Conservation (phyloP, 2,329 filamentous ascomycete species). For the Aspergillus sp. region DNA sequence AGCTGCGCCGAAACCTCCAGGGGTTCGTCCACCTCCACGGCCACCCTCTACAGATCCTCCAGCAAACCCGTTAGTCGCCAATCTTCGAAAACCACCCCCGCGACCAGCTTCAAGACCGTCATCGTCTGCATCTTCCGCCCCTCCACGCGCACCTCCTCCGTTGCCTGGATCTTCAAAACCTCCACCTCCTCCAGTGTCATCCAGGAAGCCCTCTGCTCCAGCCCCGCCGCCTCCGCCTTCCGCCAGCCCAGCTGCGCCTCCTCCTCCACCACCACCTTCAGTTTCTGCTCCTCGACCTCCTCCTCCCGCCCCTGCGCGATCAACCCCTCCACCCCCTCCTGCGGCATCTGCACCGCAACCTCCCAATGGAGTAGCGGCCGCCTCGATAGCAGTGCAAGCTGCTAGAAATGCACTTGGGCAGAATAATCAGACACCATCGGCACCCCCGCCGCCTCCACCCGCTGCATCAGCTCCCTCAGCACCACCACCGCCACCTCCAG, state of each 20-base stretch:
- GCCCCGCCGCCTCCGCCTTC: slow-evolving; percentile 42
- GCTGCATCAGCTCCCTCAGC: slow-evolving; percentile 33
- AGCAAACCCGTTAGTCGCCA: slow-evolving; percentile 49
- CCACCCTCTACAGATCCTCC: slow-evolving; percentile 47
- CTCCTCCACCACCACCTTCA: slow-evolving; percentile 36
- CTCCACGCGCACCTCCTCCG: slow-evolving; percentile 45
- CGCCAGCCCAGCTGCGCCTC: slow-evolving; percentile 39
- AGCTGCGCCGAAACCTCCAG: slow-evolving; percentile 51
- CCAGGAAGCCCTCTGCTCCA: slow-evolving; percentile 53
- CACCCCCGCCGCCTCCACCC: slow-evolving; percentile 37
- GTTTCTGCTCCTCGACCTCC: slow-evolving; percentile 40
- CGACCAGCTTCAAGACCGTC: slow-evolving; percentile 51
- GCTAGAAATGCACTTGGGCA: slow-evolving; percentile 54
- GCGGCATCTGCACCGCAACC: slow-evolving; percentile 24
- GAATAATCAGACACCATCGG: slow-evolving; percentile 38
- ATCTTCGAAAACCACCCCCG: slow-evolving; percentile 55
- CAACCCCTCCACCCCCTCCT: slow-evolving; percentile 46
- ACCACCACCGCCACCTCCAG: slow-evolving; percentile 40
- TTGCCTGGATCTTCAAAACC: slow-evolving; percentile 43
- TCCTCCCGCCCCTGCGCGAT: slow-evolving; percentile 35
- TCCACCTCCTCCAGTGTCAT: slow-evolving; percentile 53
- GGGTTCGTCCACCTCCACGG: slow-evolving; percentile 44
- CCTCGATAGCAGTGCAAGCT: slow-evolving; percentile 55
- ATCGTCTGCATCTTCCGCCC: slow-evolving; percentile 53
- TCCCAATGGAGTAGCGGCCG: slow-evolving; percentile 36